These are phyloP conservation scores for Sugiyamaella boreocaroliniensis DNA, from an alignment of 805 yeast genomes.

Conservation along the genomic window DNA sequence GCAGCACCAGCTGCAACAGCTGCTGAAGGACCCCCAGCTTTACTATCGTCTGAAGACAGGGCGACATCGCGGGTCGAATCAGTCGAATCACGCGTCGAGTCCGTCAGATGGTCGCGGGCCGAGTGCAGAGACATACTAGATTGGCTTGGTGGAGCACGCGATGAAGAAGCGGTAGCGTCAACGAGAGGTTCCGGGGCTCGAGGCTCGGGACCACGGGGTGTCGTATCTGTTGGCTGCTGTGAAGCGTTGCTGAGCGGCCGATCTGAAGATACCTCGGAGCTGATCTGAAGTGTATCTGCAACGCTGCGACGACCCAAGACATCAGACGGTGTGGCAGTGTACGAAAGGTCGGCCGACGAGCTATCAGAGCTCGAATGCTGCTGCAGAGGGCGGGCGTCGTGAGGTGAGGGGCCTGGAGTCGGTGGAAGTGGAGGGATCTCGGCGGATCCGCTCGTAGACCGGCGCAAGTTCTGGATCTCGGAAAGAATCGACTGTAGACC, in stretches of 20 bases:
- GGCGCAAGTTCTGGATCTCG: constrained; percentile 14
- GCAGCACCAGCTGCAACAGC: too few species aligned
- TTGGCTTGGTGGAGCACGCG: not conserved
- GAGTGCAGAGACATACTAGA: not conserved
- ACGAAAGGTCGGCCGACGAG: not conserved
- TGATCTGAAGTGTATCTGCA: too few species aligned
- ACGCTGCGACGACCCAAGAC: not conserved
- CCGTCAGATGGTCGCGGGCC: not conserved
- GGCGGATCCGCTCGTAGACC: constrained; percentile 9
- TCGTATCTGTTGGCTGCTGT: too few species aligned
- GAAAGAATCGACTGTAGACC: constrained; percentile 15
- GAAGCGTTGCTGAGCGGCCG: too few species aligned
- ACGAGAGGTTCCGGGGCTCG: too few species aligned
- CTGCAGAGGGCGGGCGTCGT: not conserved
- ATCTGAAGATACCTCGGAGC: too few species aligned
- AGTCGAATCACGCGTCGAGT: not conserved
- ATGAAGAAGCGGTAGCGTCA: not conserved
- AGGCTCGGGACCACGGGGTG: too few species aligned
- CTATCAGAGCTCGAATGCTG: not conserved
- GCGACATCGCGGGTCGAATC: too few species aligned
- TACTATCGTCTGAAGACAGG: too few species aligned
- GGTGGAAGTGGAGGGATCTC: not conserved
- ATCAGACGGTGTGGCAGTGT: not conserved
- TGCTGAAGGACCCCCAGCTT: too few species aligned
- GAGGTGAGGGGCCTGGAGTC: constrained; percentile 2